A percentile compares a stretch with the other conserved stretches of the same genome.
Conservation (phyloP, 1,139 yeast species). For the Tardiomyces digboiensis region DNA sequence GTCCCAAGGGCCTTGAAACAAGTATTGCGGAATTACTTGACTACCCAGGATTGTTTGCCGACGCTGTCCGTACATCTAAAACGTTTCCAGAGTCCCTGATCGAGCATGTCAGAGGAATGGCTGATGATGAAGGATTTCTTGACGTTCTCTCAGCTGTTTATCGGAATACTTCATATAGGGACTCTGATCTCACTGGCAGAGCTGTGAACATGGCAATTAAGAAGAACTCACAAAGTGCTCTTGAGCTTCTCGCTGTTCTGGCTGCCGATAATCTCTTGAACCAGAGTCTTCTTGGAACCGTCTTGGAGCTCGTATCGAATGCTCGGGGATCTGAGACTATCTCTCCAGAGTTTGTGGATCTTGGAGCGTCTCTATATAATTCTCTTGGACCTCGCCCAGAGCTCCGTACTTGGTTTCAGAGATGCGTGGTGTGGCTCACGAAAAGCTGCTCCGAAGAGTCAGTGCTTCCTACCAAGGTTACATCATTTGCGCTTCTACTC, state of each 20-base stretch:
- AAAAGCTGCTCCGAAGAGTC: constrained; percentile 17
- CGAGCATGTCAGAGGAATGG: neutral
- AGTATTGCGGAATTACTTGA: too few relatives aligned
- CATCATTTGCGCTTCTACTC: constrained; percentile 7
- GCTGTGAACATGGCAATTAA: neutral
- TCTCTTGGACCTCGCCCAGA: neutral
- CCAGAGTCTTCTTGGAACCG: neutral
- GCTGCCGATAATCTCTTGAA: neutral
- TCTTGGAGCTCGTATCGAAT: constrained; percentile 4
- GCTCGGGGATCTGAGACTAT: constrained; percentile 6
- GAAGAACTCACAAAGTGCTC: neutral
- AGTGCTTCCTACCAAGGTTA: constrained; percentile 6
- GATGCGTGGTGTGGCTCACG: constrained; percentile 19
- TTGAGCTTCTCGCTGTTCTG: neutral
- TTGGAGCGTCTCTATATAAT: constrained; percentile 1
- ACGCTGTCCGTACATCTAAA: too few relatives aligned
- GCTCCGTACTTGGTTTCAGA: constrained; percentile 5
- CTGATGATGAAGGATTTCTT: neutral
- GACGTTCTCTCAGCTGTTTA: neutral
- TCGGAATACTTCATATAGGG: neutral
- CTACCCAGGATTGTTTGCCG: too few relatives aligned
- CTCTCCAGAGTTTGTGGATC: constrained; percentile 4
- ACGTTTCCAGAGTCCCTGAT: too few relatives aligned
- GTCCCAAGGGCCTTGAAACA: too few relatives aligned
- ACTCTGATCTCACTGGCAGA: constrained; percentile 1